phyloP scores from a whole-genome alignment of 306 rosid species.

The Sesbania bispinosa region DNA sequence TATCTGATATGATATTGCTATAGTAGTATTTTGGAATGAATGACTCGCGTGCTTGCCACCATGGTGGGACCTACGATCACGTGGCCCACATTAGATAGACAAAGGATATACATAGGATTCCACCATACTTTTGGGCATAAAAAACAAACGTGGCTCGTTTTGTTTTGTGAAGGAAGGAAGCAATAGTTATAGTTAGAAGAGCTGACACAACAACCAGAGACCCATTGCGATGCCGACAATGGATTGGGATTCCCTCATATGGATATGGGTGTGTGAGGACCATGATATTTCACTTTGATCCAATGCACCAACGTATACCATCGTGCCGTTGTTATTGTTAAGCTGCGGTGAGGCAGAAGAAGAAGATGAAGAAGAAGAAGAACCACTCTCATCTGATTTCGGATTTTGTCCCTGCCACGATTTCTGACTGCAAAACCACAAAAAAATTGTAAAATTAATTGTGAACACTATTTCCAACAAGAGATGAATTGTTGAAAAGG shows the following conservation, averaged over 20 bases:
- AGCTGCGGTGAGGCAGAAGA: not conserved
- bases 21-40: too few relatives aligned
- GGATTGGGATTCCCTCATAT: slow-evolving; percentile 10
- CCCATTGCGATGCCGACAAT: slow-evolving; percentile 29
- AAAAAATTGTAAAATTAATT: not conserved
- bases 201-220: slow-evolving; percentile 24
- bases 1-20: too few relatives aligned
- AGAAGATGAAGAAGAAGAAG: not conserved
- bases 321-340: slow-evolving; percentile 31
- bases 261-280: slow-evolving; percentile 13
- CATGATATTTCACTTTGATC: slow-evolving; percentile 33
- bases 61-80: slow-evolving; percentile 10
- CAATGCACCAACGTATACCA: slow-evolving; percentile 60
- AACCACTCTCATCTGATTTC: not conserved
- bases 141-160: not conserved
- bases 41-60: slow-evolving; percentile 27
- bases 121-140: not conserved
- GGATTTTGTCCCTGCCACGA: slow-evolving; percentile 51
- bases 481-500: too few relatives aligned
- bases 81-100: not conserved
- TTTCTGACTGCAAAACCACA: slow-evolving; percentile 54
- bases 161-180: not conserved
- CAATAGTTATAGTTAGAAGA: not conserved
- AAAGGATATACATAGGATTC: not conserved
- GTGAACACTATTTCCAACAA: not conserved